Conservation (phyloP, 2,329 filamentous ascomycete genomes). For the Phialocephala sp. region DNA sequence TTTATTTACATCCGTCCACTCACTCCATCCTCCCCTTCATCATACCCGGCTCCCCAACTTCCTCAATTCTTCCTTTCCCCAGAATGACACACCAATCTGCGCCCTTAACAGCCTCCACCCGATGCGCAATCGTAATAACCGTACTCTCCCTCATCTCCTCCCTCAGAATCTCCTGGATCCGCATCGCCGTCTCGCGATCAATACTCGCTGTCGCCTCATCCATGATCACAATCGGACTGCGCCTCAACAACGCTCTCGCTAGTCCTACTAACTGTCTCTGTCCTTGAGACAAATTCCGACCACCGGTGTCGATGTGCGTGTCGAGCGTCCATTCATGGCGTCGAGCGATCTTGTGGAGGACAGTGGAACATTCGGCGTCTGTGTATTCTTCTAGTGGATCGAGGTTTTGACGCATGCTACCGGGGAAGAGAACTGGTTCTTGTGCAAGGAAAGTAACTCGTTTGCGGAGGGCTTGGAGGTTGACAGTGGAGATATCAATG, state of each 20-base stretch:
- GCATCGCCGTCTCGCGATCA: slow-evolving; percentile 63
- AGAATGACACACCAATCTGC: slow-evolving; percentile 53
- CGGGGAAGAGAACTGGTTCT: slow-evolving; percentile 69
- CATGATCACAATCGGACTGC: slow-evolving; percentile 66
- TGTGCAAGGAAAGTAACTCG: slow-evolving; percentile 71
- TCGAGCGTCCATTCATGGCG: slow-evolving; percentile 61
- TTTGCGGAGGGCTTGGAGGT: slow-evolving; percentile 62
- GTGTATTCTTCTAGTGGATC: slow-evolving; percentile 64
- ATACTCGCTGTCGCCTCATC: slow-evolving; percentile 72
- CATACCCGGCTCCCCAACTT: slow-evolving; percentile 29
- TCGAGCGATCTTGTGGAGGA: slow-evolving; percentile 59
- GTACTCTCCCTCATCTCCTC: slow-evolving; percentile 63
- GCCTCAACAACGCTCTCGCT: slow-evolving; percentile 64
- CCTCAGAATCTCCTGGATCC: slow-evolving; percentile 59
- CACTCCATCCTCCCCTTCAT: slow-evolving; percentile 28
- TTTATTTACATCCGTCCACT: background rate
- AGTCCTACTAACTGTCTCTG: slow-evolving; percentile 70
- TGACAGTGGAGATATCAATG: slow-evolving; percentile 63
- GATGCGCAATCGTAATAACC: slow-evolving; percentile 69
- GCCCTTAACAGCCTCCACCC: slow-evolving; percentile 64
- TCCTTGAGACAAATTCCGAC: slow-evolving; percentile 67
- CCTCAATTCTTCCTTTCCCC: slow-evolving; percentile 38
- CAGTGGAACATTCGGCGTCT: slow-evolving; percentile 57
- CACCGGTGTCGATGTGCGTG: slow-evolving; percentile 63
- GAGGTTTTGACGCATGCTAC: slow-evolving; percentile 65